Evolutionary conservation across 2,329 filamentous ascomycete species (phyloP).

Genomic region (Botryotinia globosa): DNA sequence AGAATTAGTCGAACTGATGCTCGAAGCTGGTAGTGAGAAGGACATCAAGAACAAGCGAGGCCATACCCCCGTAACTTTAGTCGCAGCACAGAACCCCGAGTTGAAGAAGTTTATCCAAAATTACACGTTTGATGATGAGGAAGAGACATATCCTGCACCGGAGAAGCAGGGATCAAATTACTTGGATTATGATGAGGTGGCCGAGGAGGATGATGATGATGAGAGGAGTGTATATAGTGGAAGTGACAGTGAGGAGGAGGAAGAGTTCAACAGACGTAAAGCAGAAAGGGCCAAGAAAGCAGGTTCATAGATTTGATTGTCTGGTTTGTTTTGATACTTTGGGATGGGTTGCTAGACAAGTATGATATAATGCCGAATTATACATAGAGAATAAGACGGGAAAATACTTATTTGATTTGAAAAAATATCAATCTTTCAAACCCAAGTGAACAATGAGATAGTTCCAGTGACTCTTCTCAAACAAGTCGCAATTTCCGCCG

Average conservation of each 20-base stretch:
- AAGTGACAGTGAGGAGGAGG: slow-evolving; percentile 56
- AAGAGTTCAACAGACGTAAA: slow-evolving; percentile 60
- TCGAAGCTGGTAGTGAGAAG: slow-evolving; percentile 72
- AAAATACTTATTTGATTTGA: no score
- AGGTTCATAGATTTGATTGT: neutral
- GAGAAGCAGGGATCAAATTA: neutral
- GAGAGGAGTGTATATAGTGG: slow-evolving; percentile 58
- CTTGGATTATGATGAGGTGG: slow-evolving; percentile 22
- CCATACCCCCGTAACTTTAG: slow-evolving; percentile 67
- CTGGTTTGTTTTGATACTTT: neutral
- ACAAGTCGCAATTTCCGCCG: no score
- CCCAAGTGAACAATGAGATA: no score
- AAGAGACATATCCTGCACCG: neutral
- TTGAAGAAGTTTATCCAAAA: slow-evolving; percentile 60
- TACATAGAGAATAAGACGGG: no score
- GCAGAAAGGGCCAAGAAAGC: slow-evolving; percentile 40
- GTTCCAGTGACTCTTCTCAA: no score
- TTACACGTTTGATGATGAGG: slow-evolving; percentile 22
- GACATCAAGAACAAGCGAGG: slow-evolving; percentile 68
- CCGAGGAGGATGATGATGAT: slow-evolving; percentile 39
- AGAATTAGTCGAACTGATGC: slow-evolving; percentile 72
- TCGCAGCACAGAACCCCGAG: slow-evolving; percentile 58
- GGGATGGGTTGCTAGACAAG: no score
- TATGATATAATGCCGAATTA: no score
- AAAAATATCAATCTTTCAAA: no score